Evolutionary conservation across 345 rosid genomes (phyloP).

Genomic region (Syzygium jambos): DNA sequence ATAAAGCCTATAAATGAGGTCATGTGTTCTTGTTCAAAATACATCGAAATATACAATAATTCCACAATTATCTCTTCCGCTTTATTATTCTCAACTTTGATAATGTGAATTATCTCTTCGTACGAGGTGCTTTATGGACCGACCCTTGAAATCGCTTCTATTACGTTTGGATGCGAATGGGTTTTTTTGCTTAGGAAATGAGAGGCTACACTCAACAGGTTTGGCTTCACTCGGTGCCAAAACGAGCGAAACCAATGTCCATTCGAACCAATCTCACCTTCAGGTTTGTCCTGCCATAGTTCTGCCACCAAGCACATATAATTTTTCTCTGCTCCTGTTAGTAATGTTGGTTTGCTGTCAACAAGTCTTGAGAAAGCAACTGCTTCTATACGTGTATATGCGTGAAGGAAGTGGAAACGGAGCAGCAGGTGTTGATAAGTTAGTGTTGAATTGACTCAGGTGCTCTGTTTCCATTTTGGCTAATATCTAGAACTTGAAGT

Average conservation of each 20-base stretch:
- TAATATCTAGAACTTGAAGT: not conserved
- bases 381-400: not conserved
- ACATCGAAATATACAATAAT: too few relatives aligned
- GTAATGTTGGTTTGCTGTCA: not conserved
- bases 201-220: constrained; percentile 80
- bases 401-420: not conserved
- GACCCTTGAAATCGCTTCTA: constrained; percentile 68
- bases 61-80: too few relatives aligned
- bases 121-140: constrained; percentile 64
- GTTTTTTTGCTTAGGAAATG: constrained; percentile 83
- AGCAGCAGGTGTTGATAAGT: not conserved
- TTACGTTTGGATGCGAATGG: constrained; percentile 85
- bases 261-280: constrained; percentile 73
- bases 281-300: constrained; percentile 27
- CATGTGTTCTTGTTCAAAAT: too few relatives aligned
- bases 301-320: not conserved
- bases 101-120: too few relatives aligned
- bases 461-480: not conserved
- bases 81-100: too few relatives aligned
- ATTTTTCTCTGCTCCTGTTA: not conserved
- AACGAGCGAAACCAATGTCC: constrained; percentile 54
- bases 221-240: constrained; percentile 89
- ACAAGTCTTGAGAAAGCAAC: not conserved
- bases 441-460: not conserved
- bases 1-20: too few relatives aligned